Evolutionary conservation across 352 stramenopile species (phyloP).

Genomic region (Globisporangium echinulatum): DNA sequence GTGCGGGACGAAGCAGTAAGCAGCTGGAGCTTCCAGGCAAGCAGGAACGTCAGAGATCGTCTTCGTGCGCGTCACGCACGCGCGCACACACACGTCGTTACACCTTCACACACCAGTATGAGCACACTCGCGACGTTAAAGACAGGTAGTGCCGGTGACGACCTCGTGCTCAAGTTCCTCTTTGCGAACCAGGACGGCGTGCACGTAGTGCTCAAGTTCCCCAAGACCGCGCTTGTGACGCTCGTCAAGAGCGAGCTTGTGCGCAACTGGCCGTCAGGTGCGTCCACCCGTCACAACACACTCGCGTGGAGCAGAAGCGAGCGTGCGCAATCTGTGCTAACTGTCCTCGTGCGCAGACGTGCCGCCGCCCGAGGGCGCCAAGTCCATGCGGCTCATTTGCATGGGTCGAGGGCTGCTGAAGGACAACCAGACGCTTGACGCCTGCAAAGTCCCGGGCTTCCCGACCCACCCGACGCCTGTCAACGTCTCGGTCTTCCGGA

Average conservation of each 20-base stretch:
- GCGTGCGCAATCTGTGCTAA: neutral
- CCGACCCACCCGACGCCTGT: slow-evolving; percentile 93
- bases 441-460: slow-evolving; percentile 86
- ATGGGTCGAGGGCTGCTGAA: slow-evolving; percentile 93
- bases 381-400: slow-evolving; percentile 88
- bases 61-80: no score
- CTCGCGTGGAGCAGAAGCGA: no score
- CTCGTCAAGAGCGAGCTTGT: slow-evolving; percentile 66
- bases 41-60: no score
- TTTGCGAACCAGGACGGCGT: slow-evolving; percentile 83
- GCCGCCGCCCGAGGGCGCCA: slow-evolving; percentile 36
- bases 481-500: slow-evolving; percentile 86
- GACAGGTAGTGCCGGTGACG: slow-evolving; percentile 32
- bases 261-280: slow-evolving; percentile 58
- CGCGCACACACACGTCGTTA: no score
- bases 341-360: slow-evolving; percentile 25
- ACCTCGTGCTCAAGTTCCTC: slow-evolving; percentile 76
- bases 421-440: slow-evolving; percentile 81
- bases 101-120: slow-evolving; percentile 1
- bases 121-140: slow-evolving; percentile 10
- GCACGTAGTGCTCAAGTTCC: slow-evolving; percentile 52
- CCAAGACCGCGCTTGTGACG: slow-evolving; percentile 34
- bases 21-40: no score
- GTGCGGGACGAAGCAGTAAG: no score
- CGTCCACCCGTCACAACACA: neutral